Evolutionary conservation across 2,329 filamentous ascomycete genomes (phyloP), one percentile per base, ranked within the genome.

Genomic region (Cytospora piceae): DNA sequence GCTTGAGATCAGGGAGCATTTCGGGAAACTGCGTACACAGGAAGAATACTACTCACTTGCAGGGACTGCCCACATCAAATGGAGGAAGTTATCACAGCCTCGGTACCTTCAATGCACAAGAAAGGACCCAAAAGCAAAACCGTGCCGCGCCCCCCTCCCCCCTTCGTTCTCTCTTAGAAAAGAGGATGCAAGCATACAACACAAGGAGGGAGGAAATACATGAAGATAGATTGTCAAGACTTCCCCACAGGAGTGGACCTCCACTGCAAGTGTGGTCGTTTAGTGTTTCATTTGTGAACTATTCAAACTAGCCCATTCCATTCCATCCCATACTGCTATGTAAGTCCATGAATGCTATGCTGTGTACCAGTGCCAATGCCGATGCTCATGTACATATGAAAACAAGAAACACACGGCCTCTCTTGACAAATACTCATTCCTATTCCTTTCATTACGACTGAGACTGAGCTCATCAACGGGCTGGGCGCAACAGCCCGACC

Each of bases 341-440:
- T 32, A 53, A 14, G 31, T 31, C 46, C 49, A 24, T 62, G 46
- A 63, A 63, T 63, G 59, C 54, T 63, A 63, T 66, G 64, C 64
- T 52, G 59, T 66, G 20, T 46, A 20, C 42, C 37, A 39, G 14
- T 39, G 37, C 37, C 42, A 46, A 12, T 46, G 42, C 46, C 39
- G 2, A 15, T 42, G 39, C 39, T n/a, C 24, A 14, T 49, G 46
- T 32, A 31, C 20, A 12, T 22, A 32, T 32, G 24, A 20, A 22
- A 9, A 9, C 55, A 42, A 1, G 11, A 37, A 39, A 8, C 32
- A 24, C 22, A n/a, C 20, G n/a, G 31, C 46, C 37, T 24, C 8
- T 14, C 49, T 55, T 32, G 53, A 22, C n/a, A 11, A 27, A 39
- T n/a, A 34, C 49, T 58, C 34, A 1, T 20, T 61, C 49, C 42